Conservation (phyloP, 2,329 filamentous ascomycete genomes). For the Venturiaceae sp. region DNA sequence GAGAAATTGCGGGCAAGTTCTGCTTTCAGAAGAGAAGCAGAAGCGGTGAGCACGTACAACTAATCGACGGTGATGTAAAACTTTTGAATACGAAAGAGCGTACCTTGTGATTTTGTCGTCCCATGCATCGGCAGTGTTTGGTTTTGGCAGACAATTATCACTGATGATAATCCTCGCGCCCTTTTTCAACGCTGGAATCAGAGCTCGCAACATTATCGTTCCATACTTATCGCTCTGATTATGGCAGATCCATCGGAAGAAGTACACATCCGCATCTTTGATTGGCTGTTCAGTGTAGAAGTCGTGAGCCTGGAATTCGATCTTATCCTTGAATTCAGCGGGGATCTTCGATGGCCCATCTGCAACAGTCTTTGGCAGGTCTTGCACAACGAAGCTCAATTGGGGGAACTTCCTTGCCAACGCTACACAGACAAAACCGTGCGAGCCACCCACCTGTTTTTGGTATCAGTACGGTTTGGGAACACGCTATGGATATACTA, state of each 20-base stretch:
- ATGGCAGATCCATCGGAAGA: conserved; percentile 22
- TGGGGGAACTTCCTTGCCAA: conserved; percentile 8
- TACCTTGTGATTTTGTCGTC: conserved; percentile 9
- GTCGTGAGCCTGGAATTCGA: conserved; percentile 18
- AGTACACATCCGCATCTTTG: conserved; percentile 22
- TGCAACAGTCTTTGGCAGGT: conserved; percentile 4
- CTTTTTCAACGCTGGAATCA: conserved; percentile 19
- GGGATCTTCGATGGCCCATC: conserved; percentile 1
- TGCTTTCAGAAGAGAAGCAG: too few species aligned
- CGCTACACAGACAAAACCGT: conserved; percentile 7
- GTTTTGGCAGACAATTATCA: conserved; percentile 8
- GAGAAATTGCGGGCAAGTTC: too few species aligned
- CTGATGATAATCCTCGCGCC: conserved; percentile 22
- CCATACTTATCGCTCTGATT: conserved; percentile 22
- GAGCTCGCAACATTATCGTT: conserved; percentile 18
- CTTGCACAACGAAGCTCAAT: conserved; percentile 11
- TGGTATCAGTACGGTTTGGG: conserved; percentile 4
- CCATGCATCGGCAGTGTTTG: conserved; percentile 1
- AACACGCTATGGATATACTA: conserved; percentile 8
- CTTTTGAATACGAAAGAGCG: not conserved
- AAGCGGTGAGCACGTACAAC: too few species aligned
- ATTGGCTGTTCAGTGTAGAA: conserved; percentile 22
- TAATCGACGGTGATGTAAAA: not conserved
- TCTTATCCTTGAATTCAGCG: conserved; percentile 4
- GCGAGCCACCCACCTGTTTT: conserved; percentile 8